A percentile compares a stretch with the other conserved stretches of the same genome.
phyloP scores from a whole-genome alignment of 441 rosid species.

The Adansonia rubrostipa region DNA sequence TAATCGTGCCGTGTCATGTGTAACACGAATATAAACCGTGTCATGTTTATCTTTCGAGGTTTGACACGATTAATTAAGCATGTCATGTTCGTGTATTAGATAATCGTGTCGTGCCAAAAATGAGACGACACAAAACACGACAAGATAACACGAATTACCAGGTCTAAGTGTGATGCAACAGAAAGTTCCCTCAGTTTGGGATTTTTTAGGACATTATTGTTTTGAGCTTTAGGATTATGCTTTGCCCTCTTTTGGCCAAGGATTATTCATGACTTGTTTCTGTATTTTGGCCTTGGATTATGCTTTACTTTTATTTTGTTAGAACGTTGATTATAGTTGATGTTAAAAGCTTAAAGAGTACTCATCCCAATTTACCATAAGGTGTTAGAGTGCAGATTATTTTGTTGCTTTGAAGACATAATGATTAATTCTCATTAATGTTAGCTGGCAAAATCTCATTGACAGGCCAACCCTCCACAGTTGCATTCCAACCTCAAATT shows the following conservation, averaged over 20 bases:
- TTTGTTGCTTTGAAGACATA: slow-evolving; percentile 8
- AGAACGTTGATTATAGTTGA: background rate
- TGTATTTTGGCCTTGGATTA: background rate
- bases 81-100: too few relatives aligned
- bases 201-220: background rate
- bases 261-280: background rate
- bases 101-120: too few relatives aligned
- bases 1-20: too few relatives aligned
- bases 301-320: slow-evolving; percentile 5
- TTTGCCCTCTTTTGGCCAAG: background rate
- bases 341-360: background rate
- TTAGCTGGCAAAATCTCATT: slow-evolving; percentile 14
- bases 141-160: too few relatives aligned
- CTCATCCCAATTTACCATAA: slow-evolving; percentile 1
- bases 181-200: background rate
- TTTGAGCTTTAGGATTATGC: background rate
- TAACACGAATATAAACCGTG: too few relatives aligned
- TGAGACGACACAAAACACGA: too few relatives aligned
- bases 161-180: background rate
- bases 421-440: background rate
- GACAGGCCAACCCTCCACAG: slow-evolving; percentile 70
- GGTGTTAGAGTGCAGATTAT: slow-evolving; percentile 3
- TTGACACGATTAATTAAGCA: too few relatives aligned
- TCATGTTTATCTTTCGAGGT: too few relatives aligned
- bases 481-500: slow-evolving; percentile 68